These are phyloP conservation scores for Paraphoma chrysanthemicola DNA, from an alignment of 2,329 filamentous ascomycete genomes.

Conservation along the genomic window DNA sequence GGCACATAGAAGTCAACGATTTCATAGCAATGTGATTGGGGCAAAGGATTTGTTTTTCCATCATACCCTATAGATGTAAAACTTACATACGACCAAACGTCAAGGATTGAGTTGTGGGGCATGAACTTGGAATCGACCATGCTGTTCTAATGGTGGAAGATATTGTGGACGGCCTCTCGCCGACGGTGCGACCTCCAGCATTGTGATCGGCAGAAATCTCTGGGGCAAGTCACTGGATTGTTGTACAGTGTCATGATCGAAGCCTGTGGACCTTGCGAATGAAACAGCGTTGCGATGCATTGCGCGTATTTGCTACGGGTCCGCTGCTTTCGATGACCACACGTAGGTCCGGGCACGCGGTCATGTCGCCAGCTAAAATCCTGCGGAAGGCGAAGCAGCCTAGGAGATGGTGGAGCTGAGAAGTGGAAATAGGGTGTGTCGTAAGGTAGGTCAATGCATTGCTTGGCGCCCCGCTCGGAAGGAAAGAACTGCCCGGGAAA, in stretches of 20 bases:
- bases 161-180: not conserved
- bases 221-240: not conserved
- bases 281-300: not conserved
- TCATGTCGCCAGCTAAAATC: conserved; percentile 1
- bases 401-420: conserved; percentile 12
- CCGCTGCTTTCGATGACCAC: not conserved
- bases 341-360: not conserved
- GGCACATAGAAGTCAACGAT: not conserved
- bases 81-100: not conserved
- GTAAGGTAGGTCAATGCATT: conserved; percentile 4
- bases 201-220: conserved; percentile 3
- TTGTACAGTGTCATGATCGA: not conserved
- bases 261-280: not conserved
- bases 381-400: conserved; percentile 6
- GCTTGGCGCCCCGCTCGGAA: conserved; percentile 1
- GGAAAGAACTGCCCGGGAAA: not conserved
- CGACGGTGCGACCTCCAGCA: not conserved
- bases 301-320: not conserved
- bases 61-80: not conserved
- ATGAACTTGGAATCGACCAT: not conserved
- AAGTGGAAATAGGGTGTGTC: conserved; percentile 2
- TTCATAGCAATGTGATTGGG: not conserved
- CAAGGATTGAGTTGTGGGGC: not conserved
- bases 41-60: not conserved
- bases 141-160: not conserved